Percentiles rank a stretch among this genome's conserved stretches.
phyloP scores from a whole-genome alignment of 2,329 filamentous ascomycete genomes.

The Sporothrix pallida region DNA sequence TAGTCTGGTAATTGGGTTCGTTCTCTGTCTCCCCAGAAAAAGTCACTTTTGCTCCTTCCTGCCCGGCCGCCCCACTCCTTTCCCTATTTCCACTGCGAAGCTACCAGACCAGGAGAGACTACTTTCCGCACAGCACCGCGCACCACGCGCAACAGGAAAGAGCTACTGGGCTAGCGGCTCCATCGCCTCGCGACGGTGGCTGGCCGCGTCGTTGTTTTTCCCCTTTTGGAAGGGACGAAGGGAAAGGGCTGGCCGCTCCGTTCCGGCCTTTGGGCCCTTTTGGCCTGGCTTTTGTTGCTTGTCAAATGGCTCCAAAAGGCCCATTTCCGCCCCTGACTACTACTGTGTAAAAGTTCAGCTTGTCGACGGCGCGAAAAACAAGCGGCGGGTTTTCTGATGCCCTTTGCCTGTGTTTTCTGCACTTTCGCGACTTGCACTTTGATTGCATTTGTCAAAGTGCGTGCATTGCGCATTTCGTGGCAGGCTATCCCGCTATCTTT shows the following conservation, averaged over 20 bases:
- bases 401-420: neutral
- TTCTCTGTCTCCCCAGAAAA: neutral
- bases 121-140: neutral
- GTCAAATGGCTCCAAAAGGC: neutral
- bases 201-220: slow-evolving; percentile 22
- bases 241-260: slow-evolving; percentile 26
- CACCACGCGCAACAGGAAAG: slow-evolving; percentile 22
- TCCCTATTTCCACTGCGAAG: neutral
- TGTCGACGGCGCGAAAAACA: slow-evolving; percentile 4
- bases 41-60: neutral
- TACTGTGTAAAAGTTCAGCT: neutral
- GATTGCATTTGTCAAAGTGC: slow-evolving; percentile 3
- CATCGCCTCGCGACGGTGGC: slow-evolving; percentile 40
- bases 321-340: slow-evolving; percentile 3
- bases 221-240: neutral
- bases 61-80: neutral
- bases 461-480: neutral
- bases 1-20: neutral
- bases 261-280: slow-evolving; percentile 4
- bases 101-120: neutral
- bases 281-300: neutral
- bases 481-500: neutral
- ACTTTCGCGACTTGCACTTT: slow-evolving; percentile 3
- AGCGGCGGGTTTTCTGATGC: neutral
- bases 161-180: slow-evolving; percentile 35